Evolutionary conservation across 2,329 filamentous ascomycete species (phyloP).

Genomic region (Paramyrothecium sp.): DNA sequence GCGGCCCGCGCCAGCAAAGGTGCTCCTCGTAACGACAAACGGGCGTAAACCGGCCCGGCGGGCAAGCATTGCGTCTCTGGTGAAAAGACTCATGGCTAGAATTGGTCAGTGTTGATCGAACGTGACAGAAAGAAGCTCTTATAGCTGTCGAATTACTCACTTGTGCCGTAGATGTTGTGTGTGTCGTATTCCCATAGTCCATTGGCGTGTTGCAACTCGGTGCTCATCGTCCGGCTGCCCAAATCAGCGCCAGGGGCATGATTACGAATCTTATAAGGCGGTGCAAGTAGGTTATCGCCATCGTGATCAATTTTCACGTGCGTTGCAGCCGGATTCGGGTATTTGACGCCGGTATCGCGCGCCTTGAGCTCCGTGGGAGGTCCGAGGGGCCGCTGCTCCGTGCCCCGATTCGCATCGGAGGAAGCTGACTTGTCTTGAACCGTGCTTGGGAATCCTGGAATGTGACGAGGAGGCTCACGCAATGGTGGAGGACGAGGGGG

Average conservation of each 20-base stretch:
- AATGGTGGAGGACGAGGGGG: neutral
- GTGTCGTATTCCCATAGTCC: constrained; percentile 57
- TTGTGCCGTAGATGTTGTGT: constrained; percentile 72
- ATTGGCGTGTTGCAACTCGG: constrained; percentile 65
- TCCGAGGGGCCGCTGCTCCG: neutral
- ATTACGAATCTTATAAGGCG: constrained; percentile 9
- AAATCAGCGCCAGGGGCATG: constrained; percentile 33
- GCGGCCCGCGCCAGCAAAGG: constrained; percentile 67
- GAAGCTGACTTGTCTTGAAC: neutral
- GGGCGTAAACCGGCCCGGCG: constrained; percentile 62
- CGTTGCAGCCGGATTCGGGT: neutral
- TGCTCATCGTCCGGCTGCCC: constrained; percentile 60
- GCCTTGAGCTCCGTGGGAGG: neutral
- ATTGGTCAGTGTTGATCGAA: constrained; percentile 63
- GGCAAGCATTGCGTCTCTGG: constrained; percentile 59
- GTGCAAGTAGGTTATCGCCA: constrained; percentile 11
- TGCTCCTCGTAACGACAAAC: constrained; percentile 70
- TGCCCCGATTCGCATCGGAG: neutral
- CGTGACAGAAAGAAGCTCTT: too few relatives aligned
- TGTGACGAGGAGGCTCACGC: constrained; percentile 5
- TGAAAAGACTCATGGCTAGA: constrained; percentile 36
- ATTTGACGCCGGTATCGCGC: neutral
- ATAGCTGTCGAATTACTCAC: too few relatives aligned
- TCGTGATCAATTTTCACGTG: constrained; percentile 1
- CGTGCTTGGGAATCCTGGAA: constrained; percentile 4